Percentiles rank a stretch among this genome's conserved stretches.
phyloP scores from a whole-genome alignment of 2,329 filamentous ascomycete species.

The Curvularia eragrostidis region DNA sequence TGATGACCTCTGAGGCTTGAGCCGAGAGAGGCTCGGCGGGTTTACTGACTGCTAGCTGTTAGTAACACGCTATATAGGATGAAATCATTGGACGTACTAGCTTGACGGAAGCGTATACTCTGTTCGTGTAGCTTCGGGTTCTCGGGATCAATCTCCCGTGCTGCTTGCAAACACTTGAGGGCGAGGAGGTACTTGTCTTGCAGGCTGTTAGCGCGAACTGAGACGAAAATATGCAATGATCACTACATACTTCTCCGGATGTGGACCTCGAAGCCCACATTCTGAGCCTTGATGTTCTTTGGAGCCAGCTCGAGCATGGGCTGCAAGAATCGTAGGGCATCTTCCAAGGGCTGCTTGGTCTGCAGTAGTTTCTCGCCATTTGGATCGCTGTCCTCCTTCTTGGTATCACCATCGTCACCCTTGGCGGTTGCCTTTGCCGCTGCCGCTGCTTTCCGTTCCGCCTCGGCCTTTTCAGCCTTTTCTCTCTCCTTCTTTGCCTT shows the following conservation, averaged over 20 bases:
- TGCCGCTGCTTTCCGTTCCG: conserved; percentile 82
- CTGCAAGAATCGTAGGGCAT: conserved; percentile 84
- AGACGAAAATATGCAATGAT: neutral
- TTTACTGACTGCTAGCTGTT: conserved; percentile 35
- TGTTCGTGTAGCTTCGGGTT: conserved; percentile 80
- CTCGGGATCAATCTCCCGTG: conserved; percentile 70
- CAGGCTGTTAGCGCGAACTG: conserved; percentile 18
- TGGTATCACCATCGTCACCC: conserved; percentile 67
- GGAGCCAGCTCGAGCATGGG: conserved; percentile 84
- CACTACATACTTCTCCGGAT: conserved; percentile 74
- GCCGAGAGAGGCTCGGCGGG: conserved; percentile 63
- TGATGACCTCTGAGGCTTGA: conserved; percentile 73
- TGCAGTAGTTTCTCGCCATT: conserved; percentile 79
- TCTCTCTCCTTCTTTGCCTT: conserved; percentile 81
- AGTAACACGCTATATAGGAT: conserved; percentile 5
- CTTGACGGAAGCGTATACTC: conserved; percentile 70
- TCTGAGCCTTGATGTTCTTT: conserved; percentile 80
- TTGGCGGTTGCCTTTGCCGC: conserved; percentile 62
- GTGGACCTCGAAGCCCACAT: conserved; percentile 88
- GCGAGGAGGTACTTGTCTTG: conserved; percentile 87
- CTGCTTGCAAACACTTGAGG: conserved; percentile 80
- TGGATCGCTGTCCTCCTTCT: conserved; percentile 92
- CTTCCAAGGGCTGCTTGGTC: conserved; percentile 81
- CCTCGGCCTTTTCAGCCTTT: conserved; percentile 77
- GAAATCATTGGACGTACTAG: conserved; percentile 45